These are phyloP conservation scores for Nigrospora sphaerica DNA, from an alignment of 2,329 filamentous ascomycete genomes.

Conservation along the genomic window DNA sequence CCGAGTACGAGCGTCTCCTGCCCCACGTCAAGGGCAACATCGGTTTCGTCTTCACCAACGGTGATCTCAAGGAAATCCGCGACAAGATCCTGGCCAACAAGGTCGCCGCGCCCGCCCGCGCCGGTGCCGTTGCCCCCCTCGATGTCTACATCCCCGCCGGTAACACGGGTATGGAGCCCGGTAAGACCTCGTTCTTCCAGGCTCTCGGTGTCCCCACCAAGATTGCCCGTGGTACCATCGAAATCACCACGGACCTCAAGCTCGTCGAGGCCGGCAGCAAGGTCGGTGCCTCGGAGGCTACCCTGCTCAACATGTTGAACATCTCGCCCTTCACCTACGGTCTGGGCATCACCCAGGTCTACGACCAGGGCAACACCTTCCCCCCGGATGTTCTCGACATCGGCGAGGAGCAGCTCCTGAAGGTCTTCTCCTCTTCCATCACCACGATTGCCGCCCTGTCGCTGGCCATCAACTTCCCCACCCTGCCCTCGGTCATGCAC, in stretches of 20 bases:
- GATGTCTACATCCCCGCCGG: constrained; percentile 95
- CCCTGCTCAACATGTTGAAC: constrained; percentile 99
- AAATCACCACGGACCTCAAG: constrained; percentile 98
- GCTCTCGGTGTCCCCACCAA: constrained; percentile 99
- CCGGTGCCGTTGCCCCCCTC: constrained; percentile 86
- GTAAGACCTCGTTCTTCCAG: constrained; percentile 99
- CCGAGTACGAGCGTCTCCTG: constrained; percentile 97
- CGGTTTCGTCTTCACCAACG: constrained; percentile 99
- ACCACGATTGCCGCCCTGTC: constrained; percentile 84
- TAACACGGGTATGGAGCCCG: constrained; percentile 99
- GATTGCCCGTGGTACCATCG: constrained; percentile 99
- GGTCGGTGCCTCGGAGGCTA: constrained; percentile 98
- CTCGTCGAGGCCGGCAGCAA: constrained; percentile 87
- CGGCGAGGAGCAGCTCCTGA: constrained; percentile 87
- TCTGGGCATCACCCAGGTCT: constrained; percentile 93
- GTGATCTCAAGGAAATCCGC: constrained; percentile 83
- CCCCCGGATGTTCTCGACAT: constrained; percentile 81
- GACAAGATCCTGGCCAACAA: constrained; percentile 95
- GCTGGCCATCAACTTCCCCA: constrained; percentile 90
- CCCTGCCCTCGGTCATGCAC: constrained; percentile 92
- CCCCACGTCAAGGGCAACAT: constrained; percentile 96
- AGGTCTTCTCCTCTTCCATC: constrained; percentile 73
- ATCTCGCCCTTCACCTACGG: constrained; percentile 99
- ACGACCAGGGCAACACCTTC: constrained; percentile 96
- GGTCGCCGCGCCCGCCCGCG: constrained; percentile 95